These are phyloP conservation scores for Wickerhamiella galacta DNA, from an alignment of 805 yeast species.

Conservation along the genomic window DNA sequence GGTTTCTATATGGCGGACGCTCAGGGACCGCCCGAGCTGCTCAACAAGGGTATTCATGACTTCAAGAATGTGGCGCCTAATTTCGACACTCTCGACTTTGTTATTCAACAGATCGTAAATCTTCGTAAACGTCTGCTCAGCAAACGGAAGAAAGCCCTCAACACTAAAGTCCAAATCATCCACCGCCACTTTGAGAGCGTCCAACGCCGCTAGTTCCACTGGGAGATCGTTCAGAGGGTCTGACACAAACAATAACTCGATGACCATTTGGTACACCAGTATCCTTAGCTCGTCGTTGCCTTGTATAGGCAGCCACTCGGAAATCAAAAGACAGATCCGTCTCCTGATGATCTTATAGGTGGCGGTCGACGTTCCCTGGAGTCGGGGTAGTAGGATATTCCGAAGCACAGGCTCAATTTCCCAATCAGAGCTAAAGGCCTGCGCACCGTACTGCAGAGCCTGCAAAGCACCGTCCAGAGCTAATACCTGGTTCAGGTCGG, in stretches of 20 bases:
- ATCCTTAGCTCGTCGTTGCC: slow-evolving; percentile 42
- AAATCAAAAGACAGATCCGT: slow-evolving; percentile 56
- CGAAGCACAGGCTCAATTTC: slow-evolving; percentile 50
- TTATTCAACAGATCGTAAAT: slow-evolving; percentile 32
- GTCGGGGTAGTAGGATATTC: slow-evolving; percentile 53
- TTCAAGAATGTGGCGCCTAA: slow-evolving; percentile 56
- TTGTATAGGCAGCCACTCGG: slow-evolving; percentile 64
- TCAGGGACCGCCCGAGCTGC: slow-evolving; percentile 16
- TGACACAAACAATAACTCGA: slow-evolving; percentile 30
- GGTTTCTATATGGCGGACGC: slow-evolving; percentile 11
- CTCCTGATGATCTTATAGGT: slow-evolving; percentile 44
- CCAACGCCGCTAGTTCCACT: slow-evolving; percentile 60
- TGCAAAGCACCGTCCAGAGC: slow-evolving; percentile 66
- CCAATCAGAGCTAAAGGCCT: slow-evolving; percentile 44
- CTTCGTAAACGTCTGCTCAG: slow-evolving; percentile 34
- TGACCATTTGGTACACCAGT: slow-evolving; percentile 41
- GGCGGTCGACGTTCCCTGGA: slow-evolving; percentile 21
- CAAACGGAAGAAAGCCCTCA: slow-evolving; percentile 46
- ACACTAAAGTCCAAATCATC: slow-evolving; percentile 82
- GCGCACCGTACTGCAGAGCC: slow-evolving; percentile 65
- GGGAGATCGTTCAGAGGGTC: slow-evolving; percentile 50
- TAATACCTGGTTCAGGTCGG: slow-evolving; percentile 33
- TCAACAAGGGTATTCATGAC: slow-evolving; percentile 41
- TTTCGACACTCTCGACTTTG: slow-evolving; percentile 45
- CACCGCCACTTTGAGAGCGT: slow-evolving; percentile 47